Evolutionary conservation across 2,329 filamentous ascomycete genomes (phyloP), one percentile per base, ranked within the genome.

Genomic region (Pleoardoris graminearum): DNA sequence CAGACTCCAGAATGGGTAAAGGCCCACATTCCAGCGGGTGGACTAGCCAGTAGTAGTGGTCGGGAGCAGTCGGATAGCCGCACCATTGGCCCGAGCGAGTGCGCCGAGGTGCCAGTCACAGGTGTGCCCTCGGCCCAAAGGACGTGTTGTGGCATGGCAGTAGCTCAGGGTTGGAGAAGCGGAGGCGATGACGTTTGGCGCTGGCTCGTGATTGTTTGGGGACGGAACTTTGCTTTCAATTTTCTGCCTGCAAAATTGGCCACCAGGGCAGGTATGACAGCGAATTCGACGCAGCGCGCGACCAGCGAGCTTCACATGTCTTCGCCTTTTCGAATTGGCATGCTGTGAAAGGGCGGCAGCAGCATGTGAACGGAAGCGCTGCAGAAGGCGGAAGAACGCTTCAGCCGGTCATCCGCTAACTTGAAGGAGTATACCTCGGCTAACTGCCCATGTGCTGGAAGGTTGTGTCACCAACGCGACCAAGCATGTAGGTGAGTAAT

Each of bases 141-240:
- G 53, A 66, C 43, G 53, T 32, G 59, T 53, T 50, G 21, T 53
- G 51, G 30, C 51, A 53, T 54, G 57, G 54, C 59, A 63, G 59
- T 59, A 58, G 63, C 66, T 60, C 53, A 54, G 55, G 44, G 49
- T 49, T 52, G 50, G 62, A 57, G 62, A 57, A 62, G 63, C 30
- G 62, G 58, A 50, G 62, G 58, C 59, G 44, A 70, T 71, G 68
- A 71, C 68, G 68, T 69, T 69, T 59, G 67, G 67, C 64, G 70
- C 67, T 70, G 57, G 58, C 62, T 67, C 68, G 61, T 50, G 43
- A 48, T 23, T 48, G 27, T 30, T 23, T 33, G 23, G 19, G n/a
- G 7, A 22, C 3, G 22, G 41, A 29, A 14, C 11, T 32, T 11
- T 12, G 7, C 1, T 14, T 33, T n/a, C 27, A 10, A 19, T 44